Evolutionary conservation across 805 yeast species (phyloP), one percentile per base, ranked within the genome.

Genomic region (Sugiyamaella boreocaroliniensis): DNA sequence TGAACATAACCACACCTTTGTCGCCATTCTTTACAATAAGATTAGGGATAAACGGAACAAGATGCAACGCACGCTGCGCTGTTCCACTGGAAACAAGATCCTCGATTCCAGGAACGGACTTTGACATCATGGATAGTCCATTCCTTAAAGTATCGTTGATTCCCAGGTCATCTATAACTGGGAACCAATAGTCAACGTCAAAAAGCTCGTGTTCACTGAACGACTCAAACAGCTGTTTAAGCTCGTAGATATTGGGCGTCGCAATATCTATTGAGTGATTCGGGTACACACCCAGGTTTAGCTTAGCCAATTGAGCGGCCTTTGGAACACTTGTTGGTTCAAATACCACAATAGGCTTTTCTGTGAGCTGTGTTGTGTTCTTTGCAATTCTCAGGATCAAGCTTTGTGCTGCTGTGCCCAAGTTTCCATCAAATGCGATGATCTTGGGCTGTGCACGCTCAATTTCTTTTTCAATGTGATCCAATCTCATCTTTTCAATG

Each of bases 271-370:
- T 64, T 32, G 51, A 41, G 18, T 76, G 70, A 41, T 77, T 56
- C 0, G 89, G 88, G 58, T 68, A 82, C 3, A 56, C 52, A 1
- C 50, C 50, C 3, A 74, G 49, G 29, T 64, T 29, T 8, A 59
- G 15, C 9, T 51, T 34, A 0, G 80, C 74, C 2, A 85, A 58
- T 52, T 75, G 72, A 0, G 66, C 65, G 1, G 90, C 77, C 62
- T 88, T 89, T 2, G 80, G 74, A 1, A 71, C 73, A 1, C 93
- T 83, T 0, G 96, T 89, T 3, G 97, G 96, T 58, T 89, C 97
- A 54, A 83, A 73, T 1, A 85, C 70, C 1, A 76, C 71, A 9
- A 64, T 67, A 10, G 71, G 67, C 47, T 42, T 20, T 6, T 8
- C 41, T 22, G 11, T 72, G 55, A 6, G 66, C 66, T 34, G 66